Conservation (phyloP, 2,329 filamentous ascomycete species). For the Aspergillus sp. region DNA sequence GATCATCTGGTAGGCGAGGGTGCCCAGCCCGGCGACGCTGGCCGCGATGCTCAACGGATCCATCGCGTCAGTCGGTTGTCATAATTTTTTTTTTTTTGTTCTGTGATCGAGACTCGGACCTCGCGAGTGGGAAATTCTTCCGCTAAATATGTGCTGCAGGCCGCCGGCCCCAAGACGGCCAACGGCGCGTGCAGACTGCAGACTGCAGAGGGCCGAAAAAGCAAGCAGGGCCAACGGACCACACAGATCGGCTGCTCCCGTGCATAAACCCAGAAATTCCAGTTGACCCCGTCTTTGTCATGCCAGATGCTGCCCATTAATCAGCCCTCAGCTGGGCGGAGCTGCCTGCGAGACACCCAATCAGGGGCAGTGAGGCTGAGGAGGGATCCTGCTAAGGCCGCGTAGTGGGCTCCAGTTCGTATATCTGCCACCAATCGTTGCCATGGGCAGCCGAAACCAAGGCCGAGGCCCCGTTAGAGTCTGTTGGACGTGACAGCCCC, state of each 20-base stretch:
- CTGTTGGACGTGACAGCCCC: too few relatives aligned
- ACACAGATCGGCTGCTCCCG: neutral
- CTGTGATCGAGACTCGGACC: neutral
- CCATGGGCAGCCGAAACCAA: neutral
- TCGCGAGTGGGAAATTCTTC: neutral
- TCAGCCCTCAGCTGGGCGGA: neutral
- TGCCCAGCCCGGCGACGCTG: slow-evolving; percentile 22
- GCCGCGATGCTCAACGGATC: slow-evolving; percentile 22
- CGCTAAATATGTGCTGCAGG: neutral
- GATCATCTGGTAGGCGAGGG: slow-evolving; percentile 22
- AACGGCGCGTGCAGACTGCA: neutral
- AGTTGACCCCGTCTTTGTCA: neutral
- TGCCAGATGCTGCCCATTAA: neutral
- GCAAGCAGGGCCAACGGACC: neutral
- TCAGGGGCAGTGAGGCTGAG: neutral
- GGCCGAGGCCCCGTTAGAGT: too few relatives aligned
- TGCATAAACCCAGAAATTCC: neutral
- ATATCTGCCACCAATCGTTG: neutral
- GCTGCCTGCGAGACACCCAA: neutral
- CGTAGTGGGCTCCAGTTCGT: neutral
- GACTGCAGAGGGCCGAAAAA: neutral
- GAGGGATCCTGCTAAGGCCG: neutral
- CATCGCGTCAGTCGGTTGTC: slow-evolving; percentile 8
- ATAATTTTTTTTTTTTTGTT: neutral
- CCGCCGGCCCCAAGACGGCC: neutral